Evolutionary conservation across 202 grass and related monocot genomes (phyloP), one percentile per base, ranked within the genome.

Genomic region (Schoenoplectus tabernaemontani): DNA sequence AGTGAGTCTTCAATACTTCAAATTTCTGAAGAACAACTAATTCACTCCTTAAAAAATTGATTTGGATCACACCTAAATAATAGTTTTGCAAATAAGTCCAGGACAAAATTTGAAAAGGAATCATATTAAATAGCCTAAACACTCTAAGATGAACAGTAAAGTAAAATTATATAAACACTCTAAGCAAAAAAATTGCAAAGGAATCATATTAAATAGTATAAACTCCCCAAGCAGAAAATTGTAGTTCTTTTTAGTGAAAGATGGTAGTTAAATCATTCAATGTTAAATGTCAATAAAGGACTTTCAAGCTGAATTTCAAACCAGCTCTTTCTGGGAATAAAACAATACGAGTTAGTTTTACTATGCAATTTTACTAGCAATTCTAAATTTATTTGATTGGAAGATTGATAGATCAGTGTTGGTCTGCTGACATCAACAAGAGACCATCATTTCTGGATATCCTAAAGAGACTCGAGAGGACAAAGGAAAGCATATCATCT

Each of bases 401-500:
- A 77, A 99, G 96, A 7, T 86, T 99, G 85, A 89, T 86, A 66
- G 88, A 87, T 34, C 39, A 89, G 19, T 99, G 96, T 82, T 99
- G 96, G 92, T 50, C 81, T 17, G 85, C 24, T 39, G 96, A 96
- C 76, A 84, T 99, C 81, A 85, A 67, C 47, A 39, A 86, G 47
- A 95, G 96, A 63, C 96, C 96, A 42, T 96, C 92, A 75, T 99
- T 99, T 86, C 68, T 99, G 30, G 92, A 93, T 37, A 99, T 99
- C 53, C 91, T 99, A 64, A 99, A 91, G 85, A 89, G 65, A 85
- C 96, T 99, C 20, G 96, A 99, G 67, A 93, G 79, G 80, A 88
- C 90, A 47, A 99, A 96, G 90, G 92, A 99, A 2, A 82, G 6
- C 51, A 44, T 91, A 59, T 64, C 88, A 43, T 76, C 89, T 0